phyloP scores from a whole-genome alignment of 768 basidiomycete species.

The Boletellus emodensis region DNA sequence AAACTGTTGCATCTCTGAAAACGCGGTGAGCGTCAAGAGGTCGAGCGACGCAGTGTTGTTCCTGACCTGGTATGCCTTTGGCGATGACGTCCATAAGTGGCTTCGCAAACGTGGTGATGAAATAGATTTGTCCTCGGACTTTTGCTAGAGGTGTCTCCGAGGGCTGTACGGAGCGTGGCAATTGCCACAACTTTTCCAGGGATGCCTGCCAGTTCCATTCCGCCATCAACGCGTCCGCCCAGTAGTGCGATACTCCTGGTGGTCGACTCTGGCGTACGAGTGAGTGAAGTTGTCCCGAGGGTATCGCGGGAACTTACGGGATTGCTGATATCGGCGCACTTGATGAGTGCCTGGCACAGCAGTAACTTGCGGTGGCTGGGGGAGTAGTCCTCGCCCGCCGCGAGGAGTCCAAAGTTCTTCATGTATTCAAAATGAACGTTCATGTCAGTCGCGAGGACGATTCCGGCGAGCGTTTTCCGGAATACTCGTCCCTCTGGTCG shows the following conservation, averaged over 20 bases:
- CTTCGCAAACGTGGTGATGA: constrained; percentile 76
- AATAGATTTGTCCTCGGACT: constrained; percentile 84
- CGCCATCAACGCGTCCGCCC: constrained; percentile 82
- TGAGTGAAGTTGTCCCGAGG: constrained; percentile 7
- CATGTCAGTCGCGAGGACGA: constrained; percentile 95
- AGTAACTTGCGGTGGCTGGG: constrained; percentile 56
- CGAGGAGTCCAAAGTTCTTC: constrained; percentile 50
- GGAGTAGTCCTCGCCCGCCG: constrained; percentile 38
- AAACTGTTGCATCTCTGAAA: constrained; percentile 63
- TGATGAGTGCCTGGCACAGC: constrained; percentile 87
- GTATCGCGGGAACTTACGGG: constrained; percentile 58
- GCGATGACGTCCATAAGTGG: constrained; percentile 80
- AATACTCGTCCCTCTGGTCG: constrained; percentile 46
- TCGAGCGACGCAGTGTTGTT: background rate
- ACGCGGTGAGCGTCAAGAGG: constrained; percentile 9
- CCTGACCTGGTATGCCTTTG: constrained; percentile 67
- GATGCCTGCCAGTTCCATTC: constrained; percentile 91
- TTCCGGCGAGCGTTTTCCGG: constrained; percentile 71
- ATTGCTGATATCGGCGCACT: constrained; percentile 98
- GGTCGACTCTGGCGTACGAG: constrained; percentile 69
- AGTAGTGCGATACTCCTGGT: constrained; percentile 84
- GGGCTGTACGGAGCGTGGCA: constrained; percentile 55
- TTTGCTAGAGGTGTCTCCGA: constrained; percentile 55
- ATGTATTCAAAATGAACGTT: constrained; percentile 85
- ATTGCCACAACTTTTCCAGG: constrained; percentile 74